These are phyloP conservation scores for Didymella pinodella DNA, from an alignment of 2,329 filamentous ascomycete species.

Conservation along the genomic window DNA sequence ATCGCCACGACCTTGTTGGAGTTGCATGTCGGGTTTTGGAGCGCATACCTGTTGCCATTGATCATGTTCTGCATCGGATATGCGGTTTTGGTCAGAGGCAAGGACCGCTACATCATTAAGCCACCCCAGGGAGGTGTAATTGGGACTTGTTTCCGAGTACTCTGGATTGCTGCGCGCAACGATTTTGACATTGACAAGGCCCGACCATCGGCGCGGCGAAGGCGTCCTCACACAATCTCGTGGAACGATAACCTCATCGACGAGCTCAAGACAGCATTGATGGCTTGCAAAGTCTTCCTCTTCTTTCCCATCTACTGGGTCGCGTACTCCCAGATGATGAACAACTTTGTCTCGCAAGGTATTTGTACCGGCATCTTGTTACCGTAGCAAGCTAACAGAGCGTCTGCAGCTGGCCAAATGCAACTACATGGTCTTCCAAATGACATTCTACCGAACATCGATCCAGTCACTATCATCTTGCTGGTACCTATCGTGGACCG, in stretches of 20 bases:
- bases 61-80: conserved; percentile 72
- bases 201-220: conserved; percentile 64
- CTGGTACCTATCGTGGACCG: conserved; percentile 58
- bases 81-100: conserved; percentile 54
- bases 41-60: conserved; percentile 69
- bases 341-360: conserved; percentile 59
- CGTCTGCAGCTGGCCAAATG: conserved; percentile 54
- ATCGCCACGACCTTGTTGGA: conserved; percentile 76
- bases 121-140: conserved; percentile 51
- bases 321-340: conserved; percentile 56
- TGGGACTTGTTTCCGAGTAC: conserved; percentile 61
- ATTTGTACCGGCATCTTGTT: conserved; percentile 3
- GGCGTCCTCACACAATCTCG: conserved; percentile 51
- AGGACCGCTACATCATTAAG: conserved; percentile 48
- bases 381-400: conserved; percentile 1
- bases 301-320: conserved; percentile 60
- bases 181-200: conserved; percentile 65
- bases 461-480: conserved; percentile 57
- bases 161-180: conserved; percentile 64
- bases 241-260: conserved; percentile 78
- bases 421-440: conserved; percentile 57
- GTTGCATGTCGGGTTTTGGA: conserved; percentile 73
- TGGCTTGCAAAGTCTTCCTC: conserved; percentile 73
- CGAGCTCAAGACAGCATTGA: conserved; percentile 71
- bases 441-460: conserved; percentile 59